Percentiles rank a stretch among this genome's conserved stretches.
Conservation (phyloP, 169 alveolate species). For the Cryptosporidium ubiquitum region DNA sequence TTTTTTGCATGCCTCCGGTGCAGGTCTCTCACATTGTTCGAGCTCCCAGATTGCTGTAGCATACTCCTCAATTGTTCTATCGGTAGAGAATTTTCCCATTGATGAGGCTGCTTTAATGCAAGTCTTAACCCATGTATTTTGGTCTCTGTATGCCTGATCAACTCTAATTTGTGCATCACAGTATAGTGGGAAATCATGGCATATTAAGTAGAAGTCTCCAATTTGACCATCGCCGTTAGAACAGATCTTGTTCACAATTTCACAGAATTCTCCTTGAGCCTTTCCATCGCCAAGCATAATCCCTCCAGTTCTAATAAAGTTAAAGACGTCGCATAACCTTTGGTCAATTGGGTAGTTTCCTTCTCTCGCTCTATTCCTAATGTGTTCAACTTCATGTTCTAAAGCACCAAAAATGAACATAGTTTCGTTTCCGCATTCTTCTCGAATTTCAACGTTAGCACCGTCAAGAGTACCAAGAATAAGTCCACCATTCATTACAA, state of each 20-base stretch:
- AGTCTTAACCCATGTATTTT: conserved; percentile 85
- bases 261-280: conserved; percentile 78
- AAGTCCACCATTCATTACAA: conserved; percentile 94
- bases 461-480: conserved; percentile 96
- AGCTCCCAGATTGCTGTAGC: conserved; percentile 88
- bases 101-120: conserved; percentile 87
- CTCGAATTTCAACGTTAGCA: conserved; percentile 95
- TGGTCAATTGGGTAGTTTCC: conserved; percentile 87
- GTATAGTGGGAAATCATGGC: conserved; percentile 89
- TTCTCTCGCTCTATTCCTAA: conserved; percentile 83
- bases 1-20: conserved; percentile 64
- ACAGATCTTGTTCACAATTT: conserved; percentile 77
- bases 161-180: conserved; percentile 87
- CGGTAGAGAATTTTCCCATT: conserved; percentile 92
- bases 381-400: conserved; percentile 85
- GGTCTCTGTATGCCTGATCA: conserved; percentile 87
- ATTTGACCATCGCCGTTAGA: conserved; percentile 82
- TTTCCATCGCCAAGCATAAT: conserved; percentile 78
- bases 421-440: conserved; percentile 91
- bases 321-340: conserved; percentile 88
- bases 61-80: conserved; percentile 89
- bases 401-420: conserved; percentile 93
- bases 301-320: conserved; percentile 86
- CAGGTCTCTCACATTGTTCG: conserved; percentile 72
- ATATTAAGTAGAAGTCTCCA: conserved; percentile 86